These are phyloP conservation scores for Nicotiana otophora DNA, from an alignment of 257 asterid genomes.

Conservation along the genomic window DNA sequence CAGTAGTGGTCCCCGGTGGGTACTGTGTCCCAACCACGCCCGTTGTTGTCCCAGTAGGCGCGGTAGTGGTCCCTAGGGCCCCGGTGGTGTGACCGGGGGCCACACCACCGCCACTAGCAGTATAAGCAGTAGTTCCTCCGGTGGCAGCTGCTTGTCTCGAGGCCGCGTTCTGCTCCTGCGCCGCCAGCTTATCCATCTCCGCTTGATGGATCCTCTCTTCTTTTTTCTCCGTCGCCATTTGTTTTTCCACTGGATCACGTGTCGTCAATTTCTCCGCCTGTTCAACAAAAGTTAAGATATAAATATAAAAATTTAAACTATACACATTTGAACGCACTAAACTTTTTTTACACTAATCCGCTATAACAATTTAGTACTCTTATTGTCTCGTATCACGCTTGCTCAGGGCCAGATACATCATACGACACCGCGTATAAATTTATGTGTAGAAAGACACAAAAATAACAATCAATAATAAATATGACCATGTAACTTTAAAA, in stretches of 20 bases:
- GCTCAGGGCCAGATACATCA: too few species aligned
- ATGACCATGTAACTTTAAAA: too few species aligned
- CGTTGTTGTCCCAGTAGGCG: background rate
- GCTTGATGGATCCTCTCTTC: slow-evolving; percentile 20
- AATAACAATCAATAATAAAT: too few species aligned
- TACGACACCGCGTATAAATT: too few species aligned
- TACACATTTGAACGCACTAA: too few species aligned
- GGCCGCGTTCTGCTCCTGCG: slow-evolving; percentile 19
- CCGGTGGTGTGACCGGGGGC: background rate
- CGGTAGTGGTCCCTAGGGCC: background rate
- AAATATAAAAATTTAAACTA: background rate
- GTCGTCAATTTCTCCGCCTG: slow-evolving; percentile 31
- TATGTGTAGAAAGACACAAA: too few species aligned
- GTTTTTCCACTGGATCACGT: slow-evolving; percentile 29
- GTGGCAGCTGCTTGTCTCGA: slow-evolving; percentile 6
- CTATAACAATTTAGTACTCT: too few species aligned
- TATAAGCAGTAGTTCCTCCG: background rate
- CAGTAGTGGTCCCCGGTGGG: background rate
- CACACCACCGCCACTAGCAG: background rate
- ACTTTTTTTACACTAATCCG: too few species aligned
- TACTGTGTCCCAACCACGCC: background rate
- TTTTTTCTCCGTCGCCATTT: slow-evolving; percentile 27
- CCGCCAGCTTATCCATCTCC: slow-evolving; percentile 23
- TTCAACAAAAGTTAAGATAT: background rate
- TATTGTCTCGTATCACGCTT: too few species aligned